phyloP scores from a whole-genome alignment of 306 rosid species.

The Lotus japonicus region DNA sequence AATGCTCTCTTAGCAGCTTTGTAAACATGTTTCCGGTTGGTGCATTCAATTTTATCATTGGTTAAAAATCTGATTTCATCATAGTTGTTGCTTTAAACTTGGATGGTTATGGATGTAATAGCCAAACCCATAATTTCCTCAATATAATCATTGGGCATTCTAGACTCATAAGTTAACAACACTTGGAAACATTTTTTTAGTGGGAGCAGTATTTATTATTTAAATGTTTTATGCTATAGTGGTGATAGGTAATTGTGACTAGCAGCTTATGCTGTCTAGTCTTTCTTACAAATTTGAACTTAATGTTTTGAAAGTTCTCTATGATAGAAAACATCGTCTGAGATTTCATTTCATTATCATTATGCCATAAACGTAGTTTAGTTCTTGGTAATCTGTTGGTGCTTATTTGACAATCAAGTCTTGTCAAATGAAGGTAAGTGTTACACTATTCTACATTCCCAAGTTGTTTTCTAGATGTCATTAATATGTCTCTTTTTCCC shows the following conservation, averaged over 20 bases:
- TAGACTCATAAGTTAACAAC: not conserved
- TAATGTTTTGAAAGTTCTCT: not conserved
- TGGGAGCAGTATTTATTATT: not conserved
- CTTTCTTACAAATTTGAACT: not conserved
- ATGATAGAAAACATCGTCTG: not conserved
- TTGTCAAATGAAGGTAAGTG: constrained; percentile 1
- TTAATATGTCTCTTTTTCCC: no score
- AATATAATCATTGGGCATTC: not conserved
- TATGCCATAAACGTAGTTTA: not conserved
- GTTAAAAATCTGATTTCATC: not conserved
- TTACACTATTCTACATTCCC: not conserved
- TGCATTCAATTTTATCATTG: not conserved
- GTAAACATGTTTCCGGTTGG: not conserved
- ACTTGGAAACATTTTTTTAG: not conserved
- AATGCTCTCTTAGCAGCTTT: not conserved
- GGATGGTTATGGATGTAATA: not conserved
- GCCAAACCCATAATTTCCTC: not conserved
- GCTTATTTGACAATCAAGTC: not conserved
- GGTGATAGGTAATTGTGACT: no score
- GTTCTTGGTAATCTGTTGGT: not conserved
- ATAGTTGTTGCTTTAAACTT: not conserved
- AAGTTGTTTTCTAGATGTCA: no score
- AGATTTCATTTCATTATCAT: no score
- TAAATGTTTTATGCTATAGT: not conserved
- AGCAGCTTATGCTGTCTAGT: not conserved